Evolutionary conservation across 2,329 filamentous ascomycete species (phyloP).

Genomic region (Iodosphaeria phyllophila): DNA sequence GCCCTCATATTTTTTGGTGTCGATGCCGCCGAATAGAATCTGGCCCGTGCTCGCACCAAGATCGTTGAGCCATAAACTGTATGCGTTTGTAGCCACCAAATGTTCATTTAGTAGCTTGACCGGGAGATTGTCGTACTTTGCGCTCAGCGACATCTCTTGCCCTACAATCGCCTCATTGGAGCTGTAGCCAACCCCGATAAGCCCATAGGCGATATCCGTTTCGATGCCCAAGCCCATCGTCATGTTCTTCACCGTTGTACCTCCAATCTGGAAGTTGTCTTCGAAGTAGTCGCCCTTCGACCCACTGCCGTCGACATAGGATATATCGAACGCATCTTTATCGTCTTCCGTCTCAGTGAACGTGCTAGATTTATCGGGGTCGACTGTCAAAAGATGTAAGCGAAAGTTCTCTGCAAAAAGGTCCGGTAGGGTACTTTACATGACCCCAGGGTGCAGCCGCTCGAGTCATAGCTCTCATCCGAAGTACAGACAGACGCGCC

Average conservation of each 20-base stretch:
- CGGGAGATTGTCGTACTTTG: slow-evolving; percentile 39
- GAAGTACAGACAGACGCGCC: slow-evolving; percentile 19
- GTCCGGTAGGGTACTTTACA: slow-evolving; percentile 19
- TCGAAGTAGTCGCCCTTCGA: slow-evolving; percentile 38
- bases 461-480: slow-evolving; percentile 2
- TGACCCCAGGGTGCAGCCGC: slow-evolving; percentile 22
- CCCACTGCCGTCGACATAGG: slow-evolving; percentile 41
- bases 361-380: slow-evolving; percentile 23
- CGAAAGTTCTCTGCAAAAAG: not conserved
- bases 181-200: slow-evolving; percentile 42
- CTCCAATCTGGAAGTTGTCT: slow-evolving; percentile 35
- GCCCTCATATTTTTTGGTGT: slow-evolving; percentile 54
- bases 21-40: slow-evolving; percentile 67
- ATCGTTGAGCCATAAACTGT: slow-evolving; percentile 51
- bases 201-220: slow-evolving; percentile 36
- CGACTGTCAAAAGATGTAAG: slow-evolving; percentile 17
- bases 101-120: slow-evolving; percentile 42
- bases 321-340: slow-evolving; percentile 31
- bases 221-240: slow-evolving; percentile 37
- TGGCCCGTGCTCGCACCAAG: slow-evolving; percentile 42
- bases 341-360: slow-evolving; percentile 25
- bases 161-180: slow-evolving; percentile 29
- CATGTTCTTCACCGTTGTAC: slow-evolving; percentile 29
- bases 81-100: slow-evolving; percentile 46
- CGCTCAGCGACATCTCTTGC: slow-evolving; percentile 8